Conservation (phyloP, 2,329 filamentous ascomycete species). For the Aureobasidium sp. region DNA sequence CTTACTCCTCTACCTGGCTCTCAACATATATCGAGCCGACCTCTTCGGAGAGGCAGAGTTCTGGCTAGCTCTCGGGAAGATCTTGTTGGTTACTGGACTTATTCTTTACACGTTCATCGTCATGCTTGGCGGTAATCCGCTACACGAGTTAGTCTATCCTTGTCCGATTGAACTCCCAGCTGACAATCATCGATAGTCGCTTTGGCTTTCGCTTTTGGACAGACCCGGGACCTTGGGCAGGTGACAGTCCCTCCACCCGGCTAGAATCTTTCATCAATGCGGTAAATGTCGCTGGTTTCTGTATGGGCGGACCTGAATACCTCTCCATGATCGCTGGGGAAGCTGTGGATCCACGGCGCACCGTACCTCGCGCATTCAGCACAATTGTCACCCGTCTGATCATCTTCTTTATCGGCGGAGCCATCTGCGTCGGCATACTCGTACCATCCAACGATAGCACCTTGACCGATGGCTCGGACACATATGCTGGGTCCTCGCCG, state of each 20-base stretch:
- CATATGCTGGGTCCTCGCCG: slow-evolving; percentile 28
- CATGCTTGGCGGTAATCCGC: slow-evolving; percentile 30
- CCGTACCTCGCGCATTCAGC: slow-evolving; percentile 44
- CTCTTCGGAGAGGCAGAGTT: slow-evolving; percentile 39
- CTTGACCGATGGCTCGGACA: slow-evolving; percentile 22
- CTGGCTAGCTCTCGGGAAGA: slow-evolving; percentile 49
- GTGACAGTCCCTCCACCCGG: slow-evolving; percentile 18
- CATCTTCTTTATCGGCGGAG: slow-evolving; percentile 40
- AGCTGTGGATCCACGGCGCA: slow-evolving; percentile 37
- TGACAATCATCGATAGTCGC: slow-evolving; percentile 2
- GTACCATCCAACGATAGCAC: slow-evolving; percentile 27
- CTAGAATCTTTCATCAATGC: slow-evolving; percentile 28
- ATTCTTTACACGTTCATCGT: slow-evolving; percentile 37
- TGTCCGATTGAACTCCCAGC: not conserved
- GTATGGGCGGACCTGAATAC: slow-evolving; percentile 42
- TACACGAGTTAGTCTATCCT: slow-evolving; percentile 21
- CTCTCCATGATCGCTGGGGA: slow-evolving; percentile 44
- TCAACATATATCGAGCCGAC: slow-evolving; percentile 40
- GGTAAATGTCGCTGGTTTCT: slow-evolving; percentile 37
- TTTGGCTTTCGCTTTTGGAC: slow-evolving; percentile 42
- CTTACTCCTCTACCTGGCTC: slow-evolving; percentile 10
- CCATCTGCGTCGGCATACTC: slow-evolving; percentile 39
- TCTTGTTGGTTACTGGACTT: slow-evolving; percentile 37
- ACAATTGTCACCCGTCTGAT: slow-evolving; percentile 42
- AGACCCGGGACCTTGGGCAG: slow-evolving; percentile 25